Evolutionary conservation across 805 yeast species (phyloP), one percentile per base, ranked within the genome.

Genomic region (Myxozyma sirexii): DNA sequence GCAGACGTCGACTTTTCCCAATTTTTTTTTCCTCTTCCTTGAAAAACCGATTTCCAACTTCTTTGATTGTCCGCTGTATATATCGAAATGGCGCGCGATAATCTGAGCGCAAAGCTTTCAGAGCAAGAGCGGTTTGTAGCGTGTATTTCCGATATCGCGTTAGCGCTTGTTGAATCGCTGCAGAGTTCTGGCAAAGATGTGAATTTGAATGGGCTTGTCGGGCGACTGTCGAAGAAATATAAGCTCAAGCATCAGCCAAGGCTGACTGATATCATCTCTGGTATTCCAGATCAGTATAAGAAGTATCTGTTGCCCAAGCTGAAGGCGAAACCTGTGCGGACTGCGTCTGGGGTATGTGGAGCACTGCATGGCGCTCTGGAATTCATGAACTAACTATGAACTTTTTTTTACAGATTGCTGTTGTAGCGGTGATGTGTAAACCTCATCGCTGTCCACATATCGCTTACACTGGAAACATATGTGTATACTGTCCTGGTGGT

Each of bases 381-480:
- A n/a, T n/a, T n/a, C n/a, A n/a, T n/a, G n/a, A n/a, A n/a, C n/a
- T n/a, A n/a, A n/a, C n/a, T n/a, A n/a, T n/a, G n/a, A n/a, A n/a
- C n/a, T n/a, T n/a, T n/a, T n/a, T n/a, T n/a, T n/a, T n/a, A n/a
- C 23, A 57, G 58, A 96, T 94, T 60, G 99, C 99, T 8, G 99
- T 94, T 21, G 98, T 94, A 46, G 99, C 99, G 0, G 98, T 94
- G 33, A 94, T 94, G 98, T 92, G 97, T 78, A 94, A 94, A 74
- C 99, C 99, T 1, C 99, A 94, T 74, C 82, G 99, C 77, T 94
- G 99, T 75, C 99, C 99, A 27, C 99, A 94, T 75, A 94, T 94
- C 69, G 98, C 99, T 21, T 94, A 94, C 74, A 94, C 99, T 0
- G 99, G 99, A 63, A 94, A 94, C 71, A 94, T 94, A 63, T 94